Evolutionary conservation across 1,284 basidiomycete genomes (phyloP), one percentile per base, ranked within the genome.

Genomic region (Gomphus bonarii): DNA sequence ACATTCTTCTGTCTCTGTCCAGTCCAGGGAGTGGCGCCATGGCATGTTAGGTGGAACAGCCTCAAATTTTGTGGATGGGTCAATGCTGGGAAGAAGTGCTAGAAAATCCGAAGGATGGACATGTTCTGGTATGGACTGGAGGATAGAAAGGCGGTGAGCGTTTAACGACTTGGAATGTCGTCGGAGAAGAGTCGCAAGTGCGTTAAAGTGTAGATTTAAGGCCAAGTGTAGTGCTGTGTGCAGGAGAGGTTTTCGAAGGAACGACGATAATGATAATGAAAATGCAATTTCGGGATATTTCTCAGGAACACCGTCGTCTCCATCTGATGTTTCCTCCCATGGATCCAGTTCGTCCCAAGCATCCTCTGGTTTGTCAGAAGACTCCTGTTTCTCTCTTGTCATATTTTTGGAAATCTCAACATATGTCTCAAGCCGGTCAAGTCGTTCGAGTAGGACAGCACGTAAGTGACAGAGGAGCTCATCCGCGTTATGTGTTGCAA

Each of bases 81-180:
- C 81, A 58, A 84, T 72, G 0, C 72, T 67, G 16, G 91, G 90
- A 11, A 95, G 77, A 4, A 95, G 62, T 22, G 77, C 75, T 22
- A 73, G 73, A 63, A 80, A 85, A 42, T 78, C 71, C 2, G 80
- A 72, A 2, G 91, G 88, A 40, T 80, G 73, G 3, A 76, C 71
- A 70, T 91, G 83, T 61, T 81, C 79, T 18, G 93, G 91, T 56
- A 95, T 79, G 57, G 74, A 76, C 59, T 87, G 79, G 55, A 94
- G 72, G 54, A 95, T 78, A 20, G 69, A 64, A 63, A 88, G 76
- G 44, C 92, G 86, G 64, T 73, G 78, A 2, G 85, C 83, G 79
- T 84, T 89, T 28, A 95, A 69, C 25, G 70, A 66, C 6, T 65
- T 40, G 25, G 70, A 67, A 65, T 92, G 87, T 50, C 80, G 79